phyloP scores from a whole-genome alignment of 768 basidiomycete species.

The Stropharia rugosoannulata region DNA sequence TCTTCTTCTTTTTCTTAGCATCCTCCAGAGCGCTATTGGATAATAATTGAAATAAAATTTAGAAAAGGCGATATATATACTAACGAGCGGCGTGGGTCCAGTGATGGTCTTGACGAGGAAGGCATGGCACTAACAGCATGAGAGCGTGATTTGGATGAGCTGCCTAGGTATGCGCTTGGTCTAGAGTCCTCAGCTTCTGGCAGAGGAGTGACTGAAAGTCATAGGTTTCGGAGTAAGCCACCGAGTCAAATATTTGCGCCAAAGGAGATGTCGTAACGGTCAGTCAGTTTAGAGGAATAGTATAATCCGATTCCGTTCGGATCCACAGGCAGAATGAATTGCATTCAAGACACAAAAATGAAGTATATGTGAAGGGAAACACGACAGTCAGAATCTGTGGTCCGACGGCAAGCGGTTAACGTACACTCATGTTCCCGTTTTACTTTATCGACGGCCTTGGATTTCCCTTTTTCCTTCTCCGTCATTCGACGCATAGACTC shows the following conservation, averaged over 20 bases:
- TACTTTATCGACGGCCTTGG: slow-evolving; percentile 65
- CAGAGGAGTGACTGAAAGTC: slow-evolving; percentile 37
- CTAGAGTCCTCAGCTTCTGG: slow-evolving; percentile 51
- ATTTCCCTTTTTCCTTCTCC: slow-evolving; percentile 76
- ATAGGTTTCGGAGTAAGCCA: not conserved
- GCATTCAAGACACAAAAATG: slow-evolving; percentile 14
- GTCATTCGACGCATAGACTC: slow-evolving; percentile 76
- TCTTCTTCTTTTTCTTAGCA: slow-evolving; percentile 79
- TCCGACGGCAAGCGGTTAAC: slow-evolving; percentile 32
- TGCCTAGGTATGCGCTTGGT: slow-evolving; percentile 29
- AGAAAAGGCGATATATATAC: slow-evolving; percentile 18
- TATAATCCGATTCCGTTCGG: not conserved
- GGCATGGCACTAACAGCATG: slow-evolving; percentile 43
- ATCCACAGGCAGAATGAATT: not conserved
- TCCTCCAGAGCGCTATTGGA: slow-evolving; percentile 41
- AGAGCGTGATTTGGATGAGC: slow-evolving; percentile 47
- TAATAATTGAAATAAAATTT: slow-evolving; percentile 6
- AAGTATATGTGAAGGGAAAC: slow-evolving; percentile 12
- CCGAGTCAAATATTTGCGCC: not conserved
- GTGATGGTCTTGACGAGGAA: slow-evolving; percentile 50
- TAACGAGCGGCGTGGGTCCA: slow-evolving; percentile 66
- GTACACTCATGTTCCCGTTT: slow-evolving; percentile 77
- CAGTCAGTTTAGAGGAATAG: not conserved
- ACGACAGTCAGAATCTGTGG: slow-evolving; percentile 17
- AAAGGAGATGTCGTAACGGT: not conserved